Evolutionary conservation across 2,329 filamentous ascomycete genomes (phyloP).

Genomic region (Elsinoe fawcettii): DNA sequence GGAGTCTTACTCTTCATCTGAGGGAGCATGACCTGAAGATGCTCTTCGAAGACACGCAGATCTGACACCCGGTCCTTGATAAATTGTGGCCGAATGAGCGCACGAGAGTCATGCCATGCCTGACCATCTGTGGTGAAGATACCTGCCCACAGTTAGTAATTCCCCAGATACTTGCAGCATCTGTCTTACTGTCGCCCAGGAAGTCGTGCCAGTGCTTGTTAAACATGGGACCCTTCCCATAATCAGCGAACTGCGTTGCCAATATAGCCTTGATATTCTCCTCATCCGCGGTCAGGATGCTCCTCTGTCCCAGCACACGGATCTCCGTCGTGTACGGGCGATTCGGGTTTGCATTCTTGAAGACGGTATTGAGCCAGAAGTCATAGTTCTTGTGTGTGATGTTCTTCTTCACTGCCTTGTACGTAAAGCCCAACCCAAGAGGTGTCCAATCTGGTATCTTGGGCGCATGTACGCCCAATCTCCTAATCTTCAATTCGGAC

Average conservation of each 20-base stretch:
- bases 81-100: conserved; percentile 79
- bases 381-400: conserved; percentile 49
- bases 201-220: conserved; percentile 68
- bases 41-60: conserved; percentile 70
- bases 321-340: conserved; percentile 54
- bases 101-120: conserved; percentile 71
- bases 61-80: conserved; percentile 77
- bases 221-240: conserved; percentile 71
- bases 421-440: conserved; percentile 57
- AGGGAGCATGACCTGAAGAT: conserved; percentile 65
- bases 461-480: conserved; percentile 40
- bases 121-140: conserved; percentile 68
- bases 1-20: conserved; percentile 42
- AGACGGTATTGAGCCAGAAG: conserved; percentile 48
- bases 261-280: conserved; percentile 89
- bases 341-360: conserved; percentile 37
- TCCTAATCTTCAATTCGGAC: conserved; percentile 32
- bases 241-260: conserved; percentile 79
- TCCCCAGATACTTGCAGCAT: conserved; percentile 10
- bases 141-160: conserved; percentile 26
- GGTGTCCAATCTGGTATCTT: conserved; percentile 33
- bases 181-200: conserved; percentile 65
- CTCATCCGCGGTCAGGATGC: conserved; percentile 70
- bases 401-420: conserved; percentile 44
- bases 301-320: conserved; percentile 47